phyloP scores from a whole-genome alignment of 208 protist species.

The Trypanosomatidae sp. region DNA sequence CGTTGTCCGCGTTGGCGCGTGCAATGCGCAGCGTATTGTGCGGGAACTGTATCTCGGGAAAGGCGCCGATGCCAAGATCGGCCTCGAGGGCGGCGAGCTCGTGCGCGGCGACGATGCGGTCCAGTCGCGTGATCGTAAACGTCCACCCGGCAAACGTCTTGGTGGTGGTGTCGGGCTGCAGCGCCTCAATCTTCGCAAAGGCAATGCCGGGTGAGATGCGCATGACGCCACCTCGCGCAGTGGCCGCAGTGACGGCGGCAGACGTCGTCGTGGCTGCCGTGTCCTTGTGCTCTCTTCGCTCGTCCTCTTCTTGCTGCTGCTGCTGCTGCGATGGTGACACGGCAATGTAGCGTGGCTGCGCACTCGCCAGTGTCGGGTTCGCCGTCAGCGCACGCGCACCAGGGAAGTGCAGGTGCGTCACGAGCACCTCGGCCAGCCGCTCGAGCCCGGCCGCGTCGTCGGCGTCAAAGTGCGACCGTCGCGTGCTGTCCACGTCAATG shows the following conservation, averaged over 20 bases:
- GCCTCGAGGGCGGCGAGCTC: slow-evolving; percentile 32
- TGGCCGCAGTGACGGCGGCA: too few relatives aligned
- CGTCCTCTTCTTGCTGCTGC: too few relatives aligned
- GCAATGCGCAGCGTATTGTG: slow-evolving; percentile 47
- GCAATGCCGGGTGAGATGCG: slow-evolving; percentile 10
- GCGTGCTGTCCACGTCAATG: slow-evolving; percentile 77
- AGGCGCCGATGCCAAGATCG: slow-evolving; percentile 19
- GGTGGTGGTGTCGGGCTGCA: slow-evolving; percentile 9
- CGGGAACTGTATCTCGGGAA: slow-evolving; percentile 64
- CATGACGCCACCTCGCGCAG: too few relatives aligned
- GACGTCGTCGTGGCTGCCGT: neutral
- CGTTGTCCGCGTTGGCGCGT: neutral
- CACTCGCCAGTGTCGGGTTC: slow-evolving; percentile 22
- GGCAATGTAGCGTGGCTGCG: too few relatives aligned
- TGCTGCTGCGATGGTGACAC: too few relatives aligned
- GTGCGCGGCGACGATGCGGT: slow-evolving; percentile 52
- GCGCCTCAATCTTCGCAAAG: slow-evolving; percentile 18
- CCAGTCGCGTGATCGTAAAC: slow-evolving; percentile 34
- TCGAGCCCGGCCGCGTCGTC: slow-evolving; percentile 44
- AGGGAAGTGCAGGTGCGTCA: slow-evolving; percentile 44
- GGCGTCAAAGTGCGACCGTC: slow-evolving; percentile 38
- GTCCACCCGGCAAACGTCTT: slow-evolving; percentile 27
- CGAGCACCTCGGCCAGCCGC: slow-evolving; percentile 36
- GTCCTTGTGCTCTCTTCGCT: too few relatives aligned
- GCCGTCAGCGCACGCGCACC: slow-evolving; percentile 25